Evolutionary conservation across 2,329 filamentous ascomycete genomes (phyloP).

Genomic region (Hymenoscyphus fraxineus): DNA sequence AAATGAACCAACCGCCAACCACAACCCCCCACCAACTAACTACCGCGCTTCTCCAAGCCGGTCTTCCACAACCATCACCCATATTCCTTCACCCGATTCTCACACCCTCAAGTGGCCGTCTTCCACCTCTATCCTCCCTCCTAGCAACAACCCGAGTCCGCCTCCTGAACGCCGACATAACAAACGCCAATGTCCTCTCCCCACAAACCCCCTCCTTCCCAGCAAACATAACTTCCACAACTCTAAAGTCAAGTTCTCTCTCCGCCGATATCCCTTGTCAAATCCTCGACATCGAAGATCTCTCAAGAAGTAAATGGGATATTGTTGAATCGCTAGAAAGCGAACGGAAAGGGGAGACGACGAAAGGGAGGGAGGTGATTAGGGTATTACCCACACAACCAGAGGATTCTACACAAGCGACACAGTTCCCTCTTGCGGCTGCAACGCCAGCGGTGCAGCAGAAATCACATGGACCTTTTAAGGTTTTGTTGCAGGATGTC

Average conservation of each 20-base stretch:
- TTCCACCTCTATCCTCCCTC: constrained; percentile 60
- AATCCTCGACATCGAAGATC: constrained; percentile 80
- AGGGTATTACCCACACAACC: constrained; percentile 55
- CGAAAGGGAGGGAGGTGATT: constrained; percentile 75
- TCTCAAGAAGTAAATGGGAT: constrained; percentile 75
- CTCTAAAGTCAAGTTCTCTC: constrained; percentile 54
- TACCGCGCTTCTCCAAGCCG: constrained; percentile 18
- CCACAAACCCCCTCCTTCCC: constrained; percentile 51
- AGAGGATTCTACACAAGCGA: constrained; percentile 33
- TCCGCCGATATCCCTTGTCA: constrained; percentile 68
- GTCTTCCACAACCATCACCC: constrained; percentile 21
- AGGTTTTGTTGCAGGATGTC: constrained; percentile 78
- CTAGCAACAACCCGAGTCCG: constrained; percentile 78
- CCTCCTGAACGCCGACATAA: constrained; percentile 74
- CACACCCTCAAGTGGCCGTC: constrained; percentile 35
- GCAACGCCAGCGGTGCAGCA: background rate
- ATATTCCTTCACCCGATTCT: constrained; percentile 28
- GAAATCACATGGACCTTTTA: constrained; percentile 58
- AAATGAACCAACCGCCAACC: constrained; percentile 13
- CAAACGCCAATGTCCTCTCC: constrained; percentile 51
- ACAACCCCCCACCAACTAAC: constrained; percentile 23
- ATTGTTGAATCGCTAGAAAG: constrained; percentile 81
- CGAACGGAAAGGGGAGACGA: constrained; percentile 68
- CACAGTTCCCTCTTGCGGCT: constrained; percentile 25
- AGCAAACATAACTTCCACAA: constrained; percentile 48